Conservation (phyloP, 1,139 yeast species). For the Geotrichum australiense region DNA sequence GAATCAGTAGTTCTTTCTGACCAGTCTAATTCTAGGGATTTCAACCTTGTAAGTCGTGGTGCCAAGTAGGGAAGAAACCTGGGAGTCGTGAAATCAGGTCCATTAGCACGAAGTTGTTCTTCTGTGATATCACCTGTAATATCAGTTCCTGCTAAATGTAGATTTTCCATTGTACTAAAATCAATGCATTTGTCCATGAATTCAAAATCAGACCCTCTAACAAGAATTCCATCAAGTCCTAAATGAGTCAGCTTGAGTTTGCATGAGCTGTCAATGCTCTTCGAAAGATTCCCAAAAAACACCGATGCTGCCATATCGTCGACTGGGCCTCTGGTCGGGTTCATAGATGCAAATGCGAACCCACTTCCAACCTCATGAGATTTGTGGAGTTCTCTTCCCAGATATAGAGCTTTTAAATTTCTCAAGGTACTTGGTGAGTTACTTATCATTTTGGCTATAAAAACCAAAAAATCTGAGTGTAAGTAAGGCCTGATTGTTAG, state of each 20-base stretch:
- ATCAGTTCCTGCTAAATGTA: conserved; percentile 20
- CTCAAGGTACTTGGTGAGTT: conserved; percentile 18
- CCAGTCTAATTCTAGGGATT: conserved; percentile 18
- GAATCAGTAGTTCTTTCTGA: conserved; percentile 15
- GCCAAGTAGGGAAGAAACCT: conserved; percentile 15
- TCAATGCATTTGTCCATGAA: conserved; percentile 17
- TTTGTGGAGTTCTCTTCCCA: conserved; percentile 19
- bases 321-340: conserved; percentile 14
- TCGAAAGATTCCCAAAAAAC: conserved; percentile 20
- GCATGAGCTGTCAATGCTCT: not conserved
- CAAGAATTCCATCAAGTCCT: conserved; percentile 23
- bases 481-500: conserved; percentile 22
- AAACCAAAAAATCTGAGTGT: conserved; percentile 18
- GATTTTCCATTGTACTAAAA: conserved; percentile 14
- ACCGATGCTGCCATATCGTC: conserved; percentile 17
- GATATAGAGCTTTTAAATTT: conserved; percentile 18
- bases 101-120: not conserved
- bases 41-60: conserved; percentile 3
- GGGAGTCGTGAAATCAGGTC: conserved; percentile 7
- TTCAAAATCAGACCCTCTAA: conserved; percentile 17
- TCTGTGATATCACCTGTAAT: conserved; percentile 1
- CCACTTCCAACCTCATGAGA: conserved; percentile 23
- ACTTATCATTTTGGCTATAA: conserved; percentile 20
- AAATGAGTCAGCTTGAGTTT: conserved; percentile 18
- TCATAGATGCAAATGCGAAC: conserved; percentile 24